phyloP scores from a whole-genome alignment of 139 green algal species.

The Picochlorum sp. region DNA sequence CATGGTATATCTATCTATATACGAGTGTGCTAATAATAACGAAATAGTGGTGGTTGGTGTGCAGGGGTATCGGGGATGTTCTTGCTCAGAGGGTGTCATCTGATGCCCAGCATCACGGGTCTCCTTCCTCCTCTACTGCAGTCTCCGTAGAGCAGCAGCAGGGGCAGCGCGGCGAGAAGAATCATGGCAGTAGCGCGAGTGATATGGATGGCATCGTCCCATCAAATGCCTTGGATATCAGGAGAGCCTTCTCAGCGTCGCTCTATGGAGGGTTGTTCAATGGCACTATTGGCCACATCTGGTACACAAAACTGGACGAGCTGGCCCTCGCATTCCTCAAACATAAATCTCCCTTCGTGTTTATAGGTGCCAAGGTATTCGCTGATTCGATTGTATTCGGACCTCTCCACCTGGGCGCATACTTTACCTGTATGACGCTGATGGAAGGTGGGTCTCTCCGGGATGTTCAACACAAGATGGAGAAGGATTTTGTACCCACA shows the following conservation, averaged over 20 bases:
- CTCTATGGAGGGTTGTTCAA: conserved; percentile 19
- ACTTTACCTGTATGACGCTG: conserved; percentile 17
- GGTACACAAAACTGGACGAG: conserved; percentile 23
- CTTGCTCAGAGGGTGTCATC: conserved; percentile 23
- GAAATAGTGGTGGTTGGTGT: too few species aligned
- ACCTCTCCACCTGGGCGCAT: conserved; percentile 21
- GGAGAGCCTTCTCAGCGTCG: conserved; percentile 4
- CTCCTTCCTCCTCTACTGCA: too few species aligned
- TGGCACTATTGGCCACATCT: conserved; percentile 21
- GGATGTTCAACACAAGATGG: conserved; percentile 17
- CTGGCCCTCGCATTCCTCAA: neutral
- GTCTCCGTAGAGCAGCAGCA: too few species aligned
- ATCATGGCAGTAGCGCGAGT: too few species aligned
- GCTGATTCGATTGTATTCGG: conserved; percentile 25
- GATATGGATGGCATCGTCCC: too few species aligned
- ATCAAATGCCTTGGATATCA: too few species aligned
- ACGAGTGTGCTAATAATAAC: too few species aligned
- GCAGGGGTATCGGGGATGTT: conserved; percentile 22
- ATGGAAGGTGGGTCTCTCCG: conserved; percentile 13
- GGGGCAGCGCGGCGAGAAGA: too few species aligned
- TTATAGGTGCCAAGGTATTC: conserved; percentile 22
- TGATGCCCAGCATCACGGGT: too few species aligned
- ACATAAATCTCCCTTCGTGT: conserved; percentile 1
- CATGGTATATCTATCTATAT: too few species aligned
- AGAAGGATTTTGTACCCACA: conserved; percentile 26